Evolutionary conservation across 208 protist species (phyloP), one percentile per base, ranked within the genome.

Genomic region (Spongospora subterranea): DNA sequence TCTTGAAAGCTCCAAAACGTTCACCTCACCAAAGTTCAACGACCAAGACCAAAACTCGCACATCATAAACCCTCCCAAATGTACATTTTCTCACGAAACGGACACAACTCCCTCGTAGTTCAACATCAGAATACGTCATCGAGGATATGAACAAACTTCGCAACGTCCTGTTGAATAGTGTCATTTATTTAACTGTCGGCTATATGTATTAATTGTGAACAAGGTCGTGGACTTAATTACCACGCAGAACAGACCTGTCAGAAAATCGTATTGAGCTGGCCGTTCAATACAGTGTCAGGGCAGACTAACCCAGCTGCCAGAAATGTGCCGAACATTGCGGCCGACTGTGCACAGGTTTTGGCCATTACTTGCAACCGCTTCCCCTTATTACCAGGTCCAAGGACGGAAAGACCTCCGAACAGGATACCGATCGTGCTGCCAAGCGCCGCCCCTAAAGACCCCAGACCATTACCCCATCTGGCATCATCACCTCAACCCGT

Each of bases 361-460:
- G 71, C 71, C n/a, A 82, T 82, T 6, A 43, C 40, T 43, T 82
- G 71, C n/a, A 82, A n/a, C n/a, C 71, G 71, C 35, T 82, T 82
- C 13, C 71, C 71, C n/a, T 82, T 82, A 43, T 82, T 82, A 6
- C 71, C 71, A 6, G 71, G 71, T 45, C 71, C 71, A 20, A 82
- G n/a, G n/a, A 82, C 71, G n/a, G 71, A 82, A 20, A 82, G n/a
- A 6, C 71, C 71, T 6, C 71, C 71, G n/a, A 82, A 82, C 71
- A 82, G 71, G 35, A 82, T 82, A 13, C 71, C 71, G 71, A 82
- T 82, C 13, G 71, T 82, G 35, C n/a, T 43, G n/a, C 71, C 71
- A 35, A 82, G 71, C 6, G 71, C 71, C 17, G 71, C 71, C 11
- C 71, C 71, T 82, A 82, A 17, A 65, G 54, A 17, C 17, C 54